Conservation (phyloP, 257 asterid species). For the Mitragyna speciosa region DNA sequence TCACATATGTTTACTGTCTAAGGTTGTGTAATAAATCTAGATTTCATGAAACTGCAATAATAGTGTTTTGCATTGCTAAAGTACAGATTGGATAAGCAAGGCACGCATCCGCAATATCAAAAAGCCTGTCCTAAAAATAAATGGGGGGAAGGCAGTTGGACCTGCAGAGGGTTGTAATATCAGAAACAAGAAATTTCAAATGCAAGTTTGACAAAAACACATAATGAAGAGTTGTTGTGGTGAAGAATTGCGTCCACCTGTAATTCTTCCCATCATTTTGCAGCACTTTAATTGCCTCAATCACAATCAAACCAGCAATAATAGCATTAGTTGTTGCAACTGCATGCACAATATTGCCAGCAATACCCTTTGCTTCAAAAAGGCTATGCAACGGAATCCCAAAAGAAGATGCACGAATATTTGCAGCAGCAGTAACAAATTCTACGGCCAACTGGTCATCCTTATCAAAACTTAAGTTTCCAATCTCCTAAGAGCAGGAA, state of each 20-base stretch:
- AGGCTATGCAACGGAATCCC: slow-evolving; percentile 95
- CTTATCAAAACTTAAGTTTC: slow-evolving; percentile 90
- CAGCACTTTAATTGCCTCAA: slow-evolving; percentile 95
- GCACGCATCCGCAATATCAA: background rate
- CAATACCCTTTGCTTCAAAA: slow-evolving; percentile 96
- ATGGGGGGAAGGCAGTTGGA: background rate
- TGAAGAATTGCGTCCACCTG: slow-evolving; percentile 47
- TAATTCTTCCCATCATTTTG: slow-evolving; percentile 62
- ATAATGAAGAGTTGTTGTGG: background rate
- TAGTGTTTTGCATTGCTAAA: background rate
- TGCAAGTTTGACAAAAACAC: background rate
- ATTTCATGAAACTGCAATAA: background rate
- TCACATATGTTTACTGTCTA: background rate
- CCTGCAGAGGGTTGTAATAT: background rate
- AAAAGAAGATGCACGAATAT: slow-evolving; percentile 96
- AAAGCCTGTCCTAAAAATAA: background rate
- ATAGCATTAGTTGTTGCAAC: slow-evolving; percentile 99
- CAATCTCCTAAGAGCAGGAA: slow-evolving; percentile 62
- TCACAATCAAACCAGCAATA: slow-evolving; percentile 94
- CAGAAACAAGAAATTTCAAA: slow-evolving; percentile 4
- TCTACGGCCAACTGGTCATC: slow-evolving; percentile 99
- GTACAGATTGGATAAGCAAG: background rate
- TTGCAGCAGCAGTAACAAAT: slow-evolving; percentile 97
- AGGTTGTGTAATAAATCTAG: background rate
- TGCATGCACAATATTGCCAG: slow-evolving; percentile 97